These are phyloP conservation scores for Monosporascus sp. DNA, from an alignment of 2,329 filamentous ascomycete species.

Conservation along the genomic window DNA sequence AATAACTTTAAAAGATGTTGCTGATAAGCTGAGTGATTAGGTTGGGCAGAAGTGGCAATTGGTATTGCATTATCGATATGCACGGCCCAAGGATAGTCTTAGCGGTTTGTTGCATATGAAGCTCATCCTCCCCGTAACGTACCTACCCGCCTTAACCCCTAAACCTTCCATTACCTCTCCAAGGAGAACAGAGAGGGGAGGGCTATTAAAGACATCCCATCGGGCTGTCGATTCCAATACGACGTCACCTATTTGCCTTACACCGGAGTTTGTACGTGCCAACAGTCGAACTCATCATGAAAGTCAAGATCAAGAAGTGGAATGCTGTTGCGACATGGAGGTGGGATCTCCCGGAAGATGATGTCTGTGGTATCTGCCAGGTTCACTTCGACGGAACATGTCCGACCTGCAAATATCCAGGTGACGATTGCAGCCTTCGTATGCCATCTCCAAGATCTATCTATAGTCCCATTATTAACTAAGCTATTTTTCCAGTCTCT, in stretches of 20 bases:
- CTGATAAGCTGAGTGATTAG: background rate
- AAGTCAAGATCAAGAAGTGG: constrained; percentile 91
- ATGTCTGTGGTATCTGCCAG: constrained; percentile 97
- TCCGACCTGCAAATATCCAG: constrained; percentile 95
- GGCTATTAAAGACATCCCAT: too few species aligned
- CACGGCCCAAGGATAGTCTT: too few species aligned
- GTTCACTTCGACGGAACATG: constrained; percentile 97
- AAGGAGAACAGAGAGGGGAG: too few species aligned
- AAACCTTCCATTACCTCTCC: background rate
- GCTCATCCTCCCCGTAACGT: too few species aligned
- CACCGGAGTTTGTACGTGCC: too few species aligned
- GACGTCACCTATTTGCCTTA: too few species aligned
- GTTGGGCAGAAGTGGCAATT: background rate
- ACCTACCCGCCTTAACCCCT: too few species aligned
- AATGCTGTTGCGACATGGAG: constrained; percentile 93
- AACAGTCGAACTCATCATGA: constrained; percentile 55
- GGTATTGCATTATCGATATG: background rate
- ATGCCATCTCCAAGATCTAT: constrained; percentile 31
- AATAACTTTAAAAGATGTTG: background rate
- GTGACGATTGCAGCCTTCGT: constrained; percentile 92
- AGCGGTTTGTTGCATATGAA: too few species aligned
- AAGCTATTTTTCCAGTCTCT: constrained; percentile 56
- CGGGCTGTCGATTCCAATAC: too few species aligned
- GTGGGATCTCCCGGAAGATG: constrained; percentile 95
- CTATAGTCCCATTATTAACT: background rate